Percentiles rank a stretch among this genome's conserved stretches.
These are phyloP conservation scores for Saprolegnia diclina DNA, from an alignment of 352 stramenopile species.

Conservation along the genomic window DNA sequence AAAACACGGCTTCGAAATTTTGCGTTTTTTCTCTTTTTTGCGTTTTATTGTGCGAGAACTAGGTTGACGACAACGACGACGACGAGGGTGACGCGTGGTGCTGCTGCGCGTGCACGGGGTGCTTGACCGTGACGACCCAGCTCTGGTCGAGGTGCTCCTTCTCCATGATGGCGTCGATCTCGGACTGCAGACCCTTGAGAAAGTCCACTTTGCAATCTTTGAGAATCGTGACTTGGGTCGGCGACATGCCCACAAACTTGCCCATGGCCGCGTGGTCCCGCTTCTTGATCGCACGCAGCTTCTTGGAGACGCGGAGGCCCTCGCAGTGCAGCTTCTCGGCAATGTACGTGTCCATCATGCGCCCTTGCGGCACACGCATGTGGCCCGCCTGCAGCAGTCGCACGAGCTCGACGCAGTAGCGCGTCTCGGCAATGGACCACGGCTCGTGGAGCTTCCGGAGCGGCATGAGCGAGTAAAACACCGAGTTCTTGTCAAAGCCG, in stretches of 20 bases:
- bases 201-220: slow-evolving; percentile 20
- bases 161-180: slow-evolving; percentile 7
- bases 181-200: not conserved
- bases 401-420: slow-evolving; percentile 11
- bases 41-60: not conserved
- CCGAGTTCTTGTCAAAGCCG: slow-evolving; percentile 26
- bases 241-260: slow-evolving; percentile 16
- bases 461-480: slow-evolving; percentile 20
- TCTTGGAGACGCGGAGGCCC: slow-evolving; percentile 3
- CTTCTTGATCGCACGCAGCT: slow-evolving; percentile 11
- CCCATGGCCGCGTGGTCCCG: slow-evolving; percentile 2
- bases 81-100: not conserved
- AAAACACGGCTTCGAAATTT: not conserved
- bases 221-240: not conserved
- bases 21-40: slow-evolving; percentile 16
- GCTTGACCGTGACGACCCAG: slow-evolving; percentile 18
- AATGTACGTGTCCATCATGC: slow-evolving; percentile 11
- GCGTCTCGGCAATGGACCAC: slow-evolving; percentile 5
- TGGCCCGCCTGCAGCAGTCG: slow-evolving; percentile 3
- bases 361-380: slow-evolving; percentile 20
- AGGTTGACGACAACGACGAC: not conserved
- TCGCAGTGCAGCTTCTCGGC: slow-evolving; percentile 27
- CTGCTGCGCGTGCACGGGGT: slow-evolving; percentile 9
- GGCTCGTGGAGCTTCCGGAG: not conserved
- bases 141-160: slow-evolving; percentile 7